A percentile compares a stretch with the other conserved stretches of the same genome.
phyloP scores from a whole-genome alignment of 2,329 filamentous ascomycete genomes.

The Penicillium sp. region DNA sequence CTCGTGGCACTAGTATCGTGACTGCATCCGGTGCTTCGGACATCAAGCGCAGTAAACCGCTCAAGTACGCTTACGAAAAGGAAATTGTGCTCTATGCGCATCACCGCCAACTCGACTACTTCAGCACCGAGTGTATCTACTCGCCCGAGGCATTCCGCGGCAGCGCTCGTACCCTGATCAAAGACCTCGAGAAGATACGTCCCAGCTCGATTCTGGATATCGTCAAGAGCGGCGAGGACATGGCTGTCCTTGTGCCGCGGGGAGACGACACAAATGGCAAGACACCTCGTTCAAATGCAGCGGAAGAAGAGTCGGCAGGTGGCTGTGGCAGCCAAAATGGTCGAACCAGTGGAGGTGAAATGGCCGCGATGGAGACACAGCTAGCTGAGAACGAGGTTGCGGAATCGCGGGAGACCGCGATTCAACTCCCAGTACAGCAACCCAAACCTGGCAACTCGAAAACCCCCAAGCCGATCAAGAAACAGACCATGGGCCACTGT shows the following conservation, averaged over 20 bases:
- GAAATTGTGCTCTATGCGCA: conserved; percentile 98
- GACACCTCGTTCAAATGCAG: conserved; percentile 21
- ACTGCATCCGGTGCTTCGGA: conserved; percentile 73
- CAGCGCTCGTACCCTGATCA: conserved; percentile 85
- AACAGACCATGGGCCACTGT: conserved; percentile 65
- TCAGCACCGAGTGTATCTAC: conserved; percentile 97
- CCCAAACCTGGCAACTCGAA: conserved; percentile 20
- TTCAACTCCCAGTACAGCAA: conserved; percentile 42
- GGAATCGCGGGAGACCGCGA: conserved; percentile 61
- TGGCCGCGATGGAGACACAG: conserved; percentile 74
- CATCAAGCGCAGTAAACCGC: conserved; percentile 89
- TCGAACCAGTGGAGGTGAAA: conserved; percentile 65
- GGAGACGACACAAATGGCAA: conserved; percentile 42
- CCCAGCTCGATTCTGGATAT: conserved; percentile 94
- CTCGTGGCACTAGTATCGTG: conserved; percentile 84
- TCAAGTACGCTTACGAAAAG: conserved; percentile 98
- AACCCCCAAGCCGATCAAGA: conserved; percentile 54
- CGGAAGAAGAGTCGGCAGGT: conserved; percentile 51
- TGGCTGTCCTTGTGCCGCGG: conserved; percentile 77
- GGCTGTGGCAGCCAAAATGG: conserved; percentile 73
- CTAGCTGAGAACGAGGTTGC: conserved; percentile 62
- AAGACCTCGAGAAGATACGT: conserved; percentile 86
- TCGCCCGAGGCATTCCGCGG: conserved; percentile 95
- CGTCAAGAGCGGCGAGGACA: conserved; percentile 90
- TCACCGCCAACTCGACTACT: conserved; percentile 95